Evolutionary conservation across 768 basidiomycete genomes (phyloP).

Genomic region (Phallus indusiatus): DNA sequence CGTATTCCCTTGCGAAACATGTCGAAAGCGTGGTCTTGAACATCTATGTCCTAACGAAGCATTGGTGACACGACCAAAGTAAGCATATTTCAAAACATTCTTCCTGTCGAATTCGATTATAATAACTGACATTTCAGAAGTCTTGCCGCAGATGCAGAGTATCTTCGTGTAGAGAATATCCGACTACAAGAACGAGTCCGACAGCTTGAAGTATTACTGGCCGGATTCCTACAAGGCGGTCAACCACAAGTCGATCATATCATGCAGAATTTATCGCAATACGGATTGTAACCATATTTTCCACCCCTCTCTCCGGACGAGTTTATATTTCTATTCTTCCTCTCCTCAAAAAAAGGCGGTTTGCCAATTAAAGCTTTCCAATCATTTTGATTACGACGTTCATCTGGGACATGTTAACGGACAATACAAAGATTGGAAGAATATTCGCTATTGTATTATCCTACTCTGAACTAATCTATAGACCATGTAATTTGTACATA

Average conservation of each 20-base stretch:
- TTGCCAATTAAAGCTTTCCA: too few species aligned
- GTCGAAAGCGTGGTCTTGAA: slow-evolving; percentile 7
- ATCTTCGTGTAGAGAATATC: background rate
- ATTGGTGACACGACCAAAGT: slow-evolving; percentile 5
- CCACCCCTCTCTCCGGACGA: too few species aligned
- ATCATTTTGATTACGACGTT: too few species aligned
- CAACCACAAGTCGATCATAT: slow-evolving; percentile 1
- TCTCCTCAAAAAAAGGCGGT: too few species aligned
- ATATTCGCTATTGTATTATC: too few species aligned
- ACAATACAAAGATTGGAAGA: too few species aligned
- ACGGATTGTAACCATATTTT: background rate
- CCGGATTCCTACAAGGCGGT: slow-evolving; percentile 3
- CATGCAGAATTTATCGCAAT: background rate
- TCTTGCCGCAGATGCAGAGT: slow-evolving; percentile 6
- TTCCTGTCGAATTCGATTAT: too few species aligned
- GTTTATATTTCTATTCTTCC: too few species aligned
- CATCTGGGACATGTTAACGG: too few species aligned
- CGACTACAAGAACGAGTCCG: slow-evolving; percentile 2
- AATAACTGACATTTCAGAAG: slow-evolving; percentile 1
- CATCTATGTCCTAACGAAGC: slow-evolving; percentile 6
- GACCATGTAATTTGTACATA: too few species aligned
- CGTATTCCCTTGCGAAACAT: slow-evolving; percentile 4
- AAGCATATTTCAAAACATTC: background rate
- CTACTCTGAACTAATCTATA: too few species aligned
- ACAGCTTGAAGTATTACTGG: slow-evolving; percentile 3